A percentile compares a stretch with the other conserved stretches of the same genome.
Evolutionary conservation across 179 eudicot genomes (phyloP).

Genomic region (Carnegiea gigantea): DNA sequence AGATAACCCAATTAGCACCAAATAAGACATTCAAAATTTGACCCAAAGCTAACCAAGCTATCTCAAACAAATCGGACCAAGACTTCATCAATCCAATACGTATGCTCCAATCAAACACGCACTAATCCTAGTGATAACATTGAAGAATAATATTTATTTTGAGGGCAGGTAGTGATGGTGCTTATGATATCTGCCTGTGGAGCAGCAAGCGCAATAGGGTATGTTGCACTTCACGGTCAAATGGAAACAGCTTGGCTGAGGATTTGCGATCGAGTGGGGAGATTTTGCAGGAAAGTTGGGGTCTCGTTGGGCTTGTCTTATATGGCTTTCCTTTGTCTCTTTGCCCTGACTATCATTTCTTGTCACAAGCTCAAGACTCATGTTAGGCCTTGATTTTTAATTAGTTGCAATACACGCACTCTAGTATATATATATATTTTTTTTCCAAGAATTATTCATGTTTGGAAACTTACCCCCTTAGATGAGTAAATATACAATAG

Average conservation of each 20-base stretch:
- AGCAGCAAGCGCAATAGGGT: slow-evolving; percentile 24
- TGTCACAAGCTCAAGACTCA: slow-evolving; percentile 1
- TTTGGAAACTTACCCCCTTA: too few species aligned
- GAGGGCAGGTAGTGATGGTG: slow-evolving; percentile 11
- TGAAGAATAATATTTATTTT: background rate
- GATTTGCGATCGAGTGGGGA: slow-evolving; percentile 13
- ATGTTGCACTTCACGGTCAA: slow-evolving; percentile 21
- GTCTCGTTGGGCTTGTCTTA: slow-evolving; percentile 18
- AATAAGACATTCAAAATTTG: too few species aligned
- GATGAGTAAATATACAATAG: too few species aligned
- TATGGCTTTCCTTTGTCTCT: slow-evolving; percentile 19
- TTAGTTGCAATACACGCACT: background rate
- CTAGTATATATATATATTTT: too few species aligned
- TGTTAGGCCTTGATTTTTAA: background rate
- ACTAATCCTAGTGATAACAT: too few species aligned
- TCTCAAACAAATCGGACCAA: too few species aligned
- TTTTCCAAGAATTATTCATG: too few species aligned
- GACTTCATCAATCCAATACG: too few species aligned
- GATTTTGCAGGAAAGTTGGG: slow-evolving; percentile 7
- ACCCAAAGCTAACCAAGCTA: too few species aligned
- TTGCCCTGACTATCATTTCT: slow-evolving; percentile 16
- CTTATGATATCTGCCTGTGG: slow-evolving; percentile 21
- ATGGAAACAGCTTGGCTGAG: slow-evolving; percentile 8
- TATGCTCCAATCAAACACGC: too few species aligned
- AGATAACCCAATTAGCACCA: too few species aligned